phyloP scores from a whole-genome alignment of 192 early-diverging fungal genomes.

The Podila minutissima region DNA sequence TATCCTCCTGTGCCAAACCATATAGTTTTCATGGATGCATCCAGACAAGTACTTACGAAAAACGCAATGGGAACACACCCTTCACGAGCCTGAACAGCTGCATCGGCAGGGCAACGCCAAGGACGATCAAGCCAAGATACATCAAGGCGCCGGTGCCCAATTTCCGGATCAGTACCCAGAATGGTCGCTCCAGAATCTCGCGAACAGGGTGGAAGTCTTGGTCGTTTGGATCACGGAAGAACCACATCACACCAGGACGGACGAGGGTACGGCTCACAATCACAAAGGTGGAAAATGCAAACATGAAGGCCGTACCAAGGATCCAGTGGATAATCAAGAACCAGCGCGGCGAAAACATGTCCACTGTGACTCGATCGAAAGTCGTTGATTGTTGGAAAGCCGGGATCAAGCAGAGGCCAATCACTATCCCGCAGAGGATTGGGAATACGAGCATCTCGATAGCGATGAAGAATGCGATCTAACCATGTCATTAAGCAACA shows the following conservation, averaged over 20 bases:
- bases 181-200: conserved; percentile 87
- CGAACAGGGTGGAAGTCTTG: conserved; percentile 92
- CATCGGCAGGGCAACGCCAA: conserved; percentile 70
- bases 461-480: conserved; percentile 84
- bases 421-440: conserved; percentile 82
- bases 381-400: conserved; percentile 72
- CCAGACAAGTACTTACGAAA: background rate
- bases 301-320: conserved; percentile 92
- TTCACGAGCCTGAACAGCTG: conserved; percentile 43
- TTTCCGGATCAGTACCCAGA: conserved; percentile 82
- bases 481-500: conserved; percentile 24
- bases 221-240: conserved; percentile 96
- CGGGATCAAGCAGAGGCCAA: conserved; percentile 84
- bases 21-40: background rate
- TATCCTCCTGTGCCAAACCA: too few relatives aligned
- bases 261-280: conserved; percentile 81
- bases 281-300: conserved; percentile 90
- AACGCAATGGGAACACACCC: conserved; percentile 65
- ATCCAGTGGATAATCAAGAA: conserved; percentile 88
- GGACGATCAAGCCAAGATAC: conserved; percentile 81
- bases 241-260: conserved; percentile 98
- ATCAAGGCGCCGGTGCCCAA: conserved; percentile 81
- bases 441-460: conserved; percentile 92
- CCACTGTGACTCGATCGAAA: conserved; percentile 63
- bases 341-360: conserved; percentile 64